Evolutionary conservation across 148 eudicot species (phyloP), one percentile per base, ranked within the genome.

Genomic region (Linanthus parryae): DNA sequence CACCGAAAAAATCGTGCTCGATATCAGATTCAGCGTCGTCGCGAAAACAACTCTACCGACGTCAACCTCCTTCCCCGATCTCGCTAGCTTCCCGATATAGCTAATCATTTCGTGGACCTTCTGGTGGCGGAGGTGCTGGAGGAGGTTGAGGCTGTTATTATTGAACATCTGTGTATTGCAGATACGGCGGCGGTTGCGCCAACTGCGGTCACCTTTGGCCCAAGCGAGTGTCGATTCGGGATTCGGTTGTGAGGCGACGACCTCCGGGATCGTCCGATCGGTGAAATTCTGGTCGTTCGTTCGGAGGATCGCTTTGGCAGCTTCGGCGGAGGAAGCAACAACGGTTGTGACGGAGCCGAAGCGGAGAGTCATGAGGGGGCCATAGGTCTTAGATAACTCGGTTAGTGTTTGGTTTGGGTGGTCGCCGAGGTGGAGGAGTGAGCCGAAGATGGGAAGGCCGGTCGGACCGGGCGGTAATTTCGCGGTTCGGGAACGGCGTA

Each of bases 281-380:
- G 31, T 44, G 52, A 57, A 33, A 52, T 41, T 30, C 11, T 35
- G 52, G 42, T 45, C 62, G 26, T 45, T 22, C 15, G 33, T 44
- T 15, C 45, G 62, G 28, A 44, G 51, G 41, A 57, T 37, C 15
- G 13, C 18, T 45, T 57, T 57, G 31, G 62, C 62, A 1, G 39
- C 22, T 16, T 35, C 29, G 1, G 52, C 22, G 8, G 62, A 57
- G 20, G 62, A 57, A n/a, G 39, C 40, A 5, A 57, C 62, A 3
- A 57, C 23, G n/a, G n/a, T n/a, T n/a, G n/a, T n/a, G n/a, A n/a
- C n/a, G n/a, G n/a, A n/a, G n/a, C n/a, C n/a, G n/a, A n/a, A n/a
- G n/a, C n/a, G n/a, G n/a, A n/a, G n/a, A n/a, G n/a, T n/a, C n/a
- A n/a, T n/a, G n/a, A n/a, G n/a, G n/a, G n/a, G n/a, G n/a, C n/a